These are phyloP conservation scores for Taxillus chinensis DNA, from an alignment of 164 flowering plant genomes.

Conservation along the genomic window DNA sequence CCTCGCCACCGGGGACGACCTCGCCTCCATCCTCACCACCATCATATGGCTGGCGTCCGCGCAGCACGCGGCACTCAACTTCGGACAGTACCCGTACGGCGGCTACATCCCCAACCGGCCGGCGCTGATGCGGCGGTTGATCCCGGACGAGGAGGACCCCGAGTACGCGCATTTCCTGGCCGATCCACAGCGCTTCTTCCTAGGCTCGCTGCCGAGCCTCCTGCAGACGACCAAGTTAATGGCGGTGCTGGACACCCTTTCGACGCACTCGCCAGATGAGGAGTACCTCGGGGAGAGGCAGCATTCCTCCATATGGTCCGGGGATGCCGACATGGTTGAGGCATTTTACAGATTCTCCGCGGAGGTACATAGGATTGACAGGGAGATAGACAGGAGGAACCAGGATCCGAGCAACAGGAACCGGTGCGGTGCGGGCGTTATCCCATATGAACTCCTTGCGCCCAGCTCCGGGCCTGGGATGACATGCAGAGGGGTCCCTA, in stretches of 20 bases:
- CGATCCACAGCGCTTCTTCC: slow-evolving; percentile 67
- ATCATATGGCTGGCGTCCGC: slow-evolving; percentile 94
- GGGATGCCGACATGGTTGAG: slow-evolving; percentile 54
- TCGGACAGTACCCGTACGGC: slow-evolving; percentile 91
- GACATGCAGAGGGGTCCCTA: slow-evolving; percentile 88
- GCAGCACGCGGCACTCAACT: slow-evolving; percentile 90
- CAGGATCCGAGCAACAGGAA: slow-evolving; percentile 40
- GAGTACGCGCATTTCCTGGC: slow-evolving; percentile 32
- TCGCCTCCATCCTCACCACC: slow-evolving; percentile 62
- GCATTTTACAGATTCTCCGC: slow-evolving; percentile 65
- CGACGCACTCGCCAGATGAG: slow-evolving; percentile 90
- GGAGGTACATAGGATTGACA: slow-evolving; percentile 62
- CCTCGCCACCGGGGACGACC: slow-evolving; percentile 31
- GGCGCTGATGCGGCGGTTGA: slow-evolving; percentile 8
- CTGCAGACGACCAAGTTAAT: slow-evolving; percentile 66
- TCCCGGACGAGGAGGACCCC: no score
- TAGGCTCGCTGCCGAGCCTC: slow-evolving; percentile 57
- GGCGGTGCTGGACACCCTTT: slow-evolving; percentile 85
- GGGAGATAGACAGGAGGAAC: slow-evolving; percentile 69
- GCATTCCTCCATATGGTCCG: slow-evolving; percentile 65
- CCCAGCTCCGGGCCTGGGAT: slow-evolving; percentile 88
- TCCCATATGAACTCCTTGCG: slow-evolving; percentile 77
- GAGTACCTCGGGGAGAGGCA: slow-evolving; percentile 81
- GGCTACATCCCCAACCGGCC: slow-evolving; percentile 92
- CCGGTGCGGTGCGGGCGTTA: slow-evolving; percentile 87